These are phyloP conservation scores for Amaranthus palmeri DNA, from an alignment of 148 eudicot species.

Conservation along the genomic window DNA sequence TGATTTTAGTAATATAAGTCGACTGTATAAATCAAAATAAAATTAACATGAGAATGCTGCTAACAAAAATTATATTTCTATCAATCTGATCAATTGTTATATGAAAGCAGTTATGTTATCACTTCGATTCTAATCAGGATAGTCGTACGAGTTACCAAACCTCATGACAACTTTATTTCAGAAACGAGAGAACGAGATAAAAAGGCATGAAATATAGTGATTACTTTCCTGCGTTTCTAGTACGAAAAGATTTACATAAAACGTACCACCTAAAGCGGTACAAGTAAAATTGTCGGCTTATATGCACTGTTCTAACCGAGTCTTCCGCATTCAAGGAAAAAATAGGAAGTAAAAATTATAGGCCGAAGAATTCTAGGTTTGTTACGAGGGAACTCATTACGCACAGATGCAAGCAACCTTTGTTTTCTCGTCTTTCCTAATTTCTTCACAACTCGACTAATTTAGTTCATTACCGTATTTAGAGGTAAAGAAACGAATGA, in stretches of 20 bases:
- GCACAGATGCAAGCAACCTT: background rate
- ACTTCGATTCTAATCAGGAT: background rate
- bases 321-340: background rate
- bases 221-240: slow-evolving; percentile 8
- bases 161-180: background rate
- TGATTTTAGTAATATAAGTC: too few relatives aligned
- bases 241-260: slow-evolving; percentile 18
- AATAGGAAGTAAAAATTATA: background rate
- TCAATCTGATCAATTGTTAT: too few relatives aligned
- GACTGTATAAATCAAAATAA: too few relatives aligned
- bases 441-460: background rate
- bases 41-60: too few relatives aligned
- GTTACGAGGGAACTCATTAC: background rate
- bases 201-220: background rate
- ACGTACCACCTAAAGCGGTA: slow-evolving; percentile 9
- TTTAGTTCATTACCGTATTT: background rate
- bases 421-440: slow-evolving; percentile 3
- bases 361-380: slow-evolving; percentile 12
- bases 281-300: slow-evolving; percentile 12
- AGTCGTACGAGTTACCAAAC: background rate
- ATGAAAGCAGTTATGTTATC: too few relatives aligned
- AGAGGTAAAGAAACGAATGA: background rate
- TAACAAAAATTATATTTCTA: too few relatives aligned
- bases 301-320: slow-evolving; percentile 9
- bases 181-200: background rate